Evolutionary conservation across 306 rosid genomes (phyloP).

Genomic region (Sicyos edulis): DNA sequence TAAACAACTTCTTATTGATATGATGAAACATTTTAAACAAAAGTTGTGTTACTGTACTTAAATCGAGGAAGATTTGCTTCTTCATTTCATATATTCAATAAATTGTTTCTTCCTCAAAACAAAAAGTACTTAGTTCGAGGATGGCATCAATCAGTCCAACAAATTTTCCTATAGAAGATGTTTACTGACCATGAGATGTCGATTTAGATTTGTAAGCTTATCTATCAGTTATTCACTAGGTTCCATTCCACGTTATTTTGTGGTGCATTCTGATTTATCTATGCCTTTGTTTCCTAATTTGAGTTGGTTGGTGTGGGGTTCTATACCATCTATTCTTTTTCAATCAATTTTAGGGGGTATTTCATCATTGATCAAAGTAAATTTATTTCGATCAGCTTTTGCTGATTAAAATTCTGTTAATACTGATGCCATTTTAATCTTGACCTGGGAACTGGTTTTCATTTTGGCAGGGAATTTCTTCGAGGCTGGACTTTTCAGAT

Average conservation of each 20-base stretch:
- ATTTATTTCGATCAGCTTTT: not conserved
- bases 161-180: too few relatives aligned
- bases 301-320: not conserved
- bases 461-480: conserved; percentile 48
- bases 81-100: too few relatives aligned
- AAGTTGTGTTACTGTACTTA: too few relatives aligned
- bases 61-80: too few relatives aligned
- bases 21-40: too few relatives aligned
- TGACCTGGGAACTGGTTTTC: not conserved
- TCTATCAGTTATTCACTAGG: not conserved
- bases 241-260: not conserved
- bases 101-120: too few relatives aligned
- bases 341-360: not conserved
- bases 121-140: too few relatives aligned
- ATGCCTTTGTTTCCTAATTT: not conserved
- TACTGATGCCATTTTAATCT: not conserved
- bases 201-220: not conserved
- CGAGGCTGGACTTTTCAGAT: conserved; percentile 31
- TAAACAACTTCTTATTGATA: too few relatives aligned
- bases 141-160: too few relatives aligned
- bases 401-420: not conserved
- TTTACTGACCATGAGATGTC: not conserved
- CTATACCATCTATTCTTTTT: too few relatives aligned
- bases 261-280: not conserved
- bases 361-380: not conserved